These are phyloP conservation scores for Scheffersomyces stipitis DNA, from an alignment of 805 yeast species.

Conservation along the genomic window DNA sequence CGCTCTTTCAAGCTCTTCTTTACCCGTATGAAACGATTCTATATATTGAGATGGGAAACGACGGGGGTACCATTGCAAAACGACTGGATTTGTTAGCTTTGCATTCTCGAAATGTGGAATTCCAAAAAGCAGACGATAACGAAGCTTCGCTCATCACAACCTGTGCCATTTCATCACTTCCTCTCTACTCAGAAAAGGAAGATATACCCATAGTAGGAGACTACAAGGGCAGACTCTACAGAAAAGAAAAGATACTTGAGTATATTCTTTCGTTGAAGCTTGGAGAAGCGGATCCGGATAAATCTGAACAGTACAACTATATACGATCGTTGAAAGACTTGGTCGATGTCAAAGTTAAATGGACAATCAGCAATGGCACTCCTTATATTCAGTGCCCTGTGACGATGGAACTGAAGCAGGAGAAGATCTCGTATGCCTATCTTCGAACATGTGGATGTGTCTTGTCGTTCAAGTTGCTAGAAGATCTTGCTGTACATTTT, in stretches of 20 bases:
- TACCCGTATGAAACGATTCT: too few species aligned
- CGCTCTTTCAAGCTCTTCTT: too few species aligned
- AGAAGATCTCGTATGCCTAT: constrained; percentile 22
- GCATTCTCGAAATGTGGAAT: constrained; percentile 16
- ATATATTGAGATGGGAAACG: constrained; percentile 48
- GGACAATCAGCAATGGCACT: constrained; percentile 12
- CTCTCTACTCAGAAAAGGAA: constrained; percentile 30
- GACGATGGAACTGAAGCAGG: constrained; percentile 17
- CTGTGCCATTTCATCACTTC: constrained; percentile 48
- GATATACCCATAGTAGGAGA: constrained; percentile 62
- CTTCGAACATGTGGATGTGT: constrained; percentile 42
- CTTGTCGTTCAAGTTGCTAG: constrained; percentile 22
- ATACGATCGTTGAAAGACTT: constrained; percentile 25
- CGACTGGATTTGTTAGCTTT: constrained; percentile 49
- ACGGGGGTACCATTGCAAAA: constrained; percentile 72
- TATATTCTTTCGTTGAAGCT: constrained; percentile 43
- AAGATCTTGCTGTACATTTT: constrained; percentile 14
- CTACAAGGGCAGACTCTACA: constrained; percentile 61
- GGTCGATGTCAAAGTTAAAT: constrained; percentile 21
- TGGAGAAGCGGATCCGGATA: not conserved
- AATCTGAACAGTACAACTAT: constrained; percentile 9
- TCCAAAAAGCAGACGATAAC: constrained; percentile 14
- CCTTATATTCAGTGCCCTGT: constrained; percentile 33
- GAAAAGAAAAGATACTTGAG: constrained; percentile 63
- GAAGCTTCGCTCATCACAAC: constrained; percentile 36